Conservation (phyloP, 345 rosid species). For the Lepidium didymum region DNA sequence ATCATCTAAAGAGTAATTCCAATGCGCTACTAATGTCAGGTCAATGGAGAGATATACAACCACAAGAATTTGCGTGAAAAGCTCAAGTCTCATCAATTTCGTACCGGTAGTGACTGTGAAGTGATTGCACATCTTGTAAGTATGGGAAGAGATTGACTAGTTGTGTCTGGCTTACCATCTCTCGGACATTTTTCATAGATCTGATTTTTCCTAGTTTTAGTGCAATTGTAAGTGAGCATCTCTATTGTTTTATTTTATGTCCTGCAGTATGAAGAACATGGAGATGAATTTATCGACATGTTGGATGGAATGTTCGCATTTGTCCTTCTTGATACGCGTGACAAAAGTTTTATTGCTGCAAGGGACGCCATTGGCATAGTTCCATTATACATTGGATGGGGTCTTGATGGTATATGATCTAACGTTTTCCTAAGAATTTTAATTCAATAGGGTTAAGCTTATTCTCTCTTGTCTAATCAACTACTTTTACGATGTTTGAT, state of each 20-base stretch:
- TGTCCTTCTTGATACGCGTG: constrained; percentile 67
- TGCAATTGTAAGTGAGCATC: background rate
- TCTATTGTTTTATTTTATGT: constrained; percentile 4
- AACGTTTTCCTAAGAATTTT: background rate
- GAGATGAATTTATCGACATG: constrained; percentile 67
- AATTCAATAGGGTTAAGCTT: background rate
- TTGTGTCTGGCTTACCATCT: background rate
- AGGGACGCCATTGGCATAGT: constrained; percentile 72
- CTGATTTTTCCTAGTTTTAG: background rate
- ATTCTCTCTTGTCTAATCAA: background rate
- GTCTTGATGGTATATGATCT: constrained; percentile 52
- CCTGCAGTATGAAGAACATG: constrained; percentile 69
- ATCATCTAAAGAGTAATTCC: background rate
- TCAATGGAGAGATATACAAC: constrained; percentile 83
- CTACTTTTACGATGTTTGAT: background rate
- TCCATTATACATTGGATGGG: constrained; percentile 82
- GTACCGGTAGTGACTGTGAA: constrained; percentile 85
- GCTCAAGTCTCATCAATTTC: constrained; percentile 51
- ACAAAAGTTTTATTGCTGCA: constrained; percentile 72
- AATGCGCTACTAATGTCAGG: constrained; percentile 28
- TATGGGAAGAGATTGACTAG: background rate
- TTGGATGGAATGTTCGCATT: constrained; percentile 86
- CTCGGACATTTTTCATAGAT: background rate
- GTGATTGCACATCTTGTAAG: constrained; percentile 85
- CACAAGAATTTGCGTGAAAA: constrained; percentile 50